Base-by-base conservation (phyloP, 2,329 filamentous ascomycete species). In the Apiospora saccharicola region DNA sequence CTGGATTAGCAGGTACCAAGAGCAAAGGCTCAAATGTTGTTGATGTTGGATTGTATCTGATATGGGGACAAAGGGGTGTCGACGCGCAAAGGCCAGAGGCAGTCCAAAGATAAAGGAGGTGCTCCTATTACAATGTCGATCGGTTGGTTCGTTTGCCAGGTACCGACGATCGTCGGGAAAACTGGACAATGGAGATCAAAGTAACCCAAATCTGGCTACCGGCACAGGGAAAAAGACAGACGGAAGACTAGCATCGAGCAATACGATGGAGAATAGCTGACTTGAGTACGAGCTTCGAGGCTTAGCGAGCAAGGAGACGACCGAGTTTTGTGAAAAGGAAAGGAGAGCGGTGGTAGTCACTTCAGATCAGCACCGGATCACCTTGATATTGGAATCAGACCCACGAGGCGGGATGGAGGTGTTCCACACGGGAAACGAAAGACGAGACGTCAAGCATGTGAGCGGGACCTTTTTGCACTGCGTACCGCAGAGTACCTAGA, bases 401-500 rank as follows among this genome's bases (percentile, higher is more conserved):
- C 67, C 44, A 30, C 44, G 43, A 69, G 67, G 44, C 67, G 44
- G 47, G 67, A 69, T 69, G 44, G 44, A 19, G 67, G 67, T 41
- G 57, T 64, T 64, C 67, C 67, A 46, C 44, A 24, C 47, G 67
- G 67, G 44, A 69, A 69, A 69, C 67, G 47, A 69, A 49, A 46
- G 67, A 30, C 67, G 57, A 64, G 57, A 64, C 57, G 57, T 64
- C 44, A 49, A 24, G 67, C 47, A 69, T 46, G 67, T 46, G 44
- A 69, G 44, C 26, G 44, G 34, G 44, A 69, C 44, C 44, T 68
- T 26, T 26, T 24, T 37, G 14, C 16, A 24, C 67, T 49, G 37
- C 44, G 67, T 46, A 47, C 44, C 67, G 44, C 67, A 49, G 24
- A 49, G 34, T 69, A 69, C 67, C 67, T 69, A 69, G 67, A 69